Conservation (phyloP, 2,329 filamentous ascomycete genomes). For the Fusarium pseudocircinatum region DNA sequence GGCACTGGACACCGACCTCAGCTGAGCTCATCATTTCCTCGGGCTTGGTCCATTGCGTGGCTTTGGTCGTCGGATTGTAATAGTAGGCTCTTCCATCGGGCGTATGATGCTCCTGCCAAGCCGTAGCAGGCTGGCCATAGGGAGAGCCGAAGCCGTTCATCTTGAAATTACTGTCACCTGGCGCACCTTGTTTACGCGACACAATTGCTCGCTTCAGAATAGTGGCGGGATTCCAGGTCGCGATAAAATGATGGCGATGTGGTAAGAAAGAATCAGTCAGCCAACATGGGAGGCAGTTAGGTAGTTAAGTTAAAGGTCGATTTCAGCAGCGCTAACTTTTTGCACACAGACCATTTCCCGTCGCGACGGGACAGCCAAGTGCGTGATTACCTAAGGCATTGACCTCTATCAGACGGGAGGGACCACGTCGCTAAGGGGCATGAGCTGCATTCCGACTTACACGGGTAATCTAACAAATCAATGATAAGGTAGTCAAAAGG, state of each 20-base stretch:
- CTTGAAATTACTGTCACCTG: conserved; percentile 22
- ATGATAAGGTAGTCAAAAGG: background rate
- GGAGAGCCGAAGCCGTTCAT: conserved; percentile 69
- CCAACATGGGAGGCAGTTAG: conserved; percentile 8
- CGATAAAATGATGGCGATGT: conserved; percentile 5
- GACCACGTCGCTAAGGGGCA: conserved; percentile 39
- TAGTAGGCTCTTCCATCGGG: conserved; percentile 89
- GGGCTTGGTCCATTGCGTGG: conserved; percentile 94
- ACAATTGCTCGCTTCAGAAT: background rate
- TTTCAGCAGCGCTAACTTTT: conserved; percentile 37
- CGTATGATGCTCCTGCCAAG: conserved; percentile 85
- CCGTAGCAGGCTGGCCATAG: conserved; percentile 60
- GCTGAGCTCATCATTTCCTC: conserved; percentile 84
- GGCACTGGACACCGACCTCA: conserved; percentile 67
- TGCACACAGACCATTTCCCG: conserved; percentile 33
- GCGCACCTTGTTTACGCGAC: conserved; percentile 4
- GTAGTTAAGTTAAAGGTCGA: conserved; percentile 6
- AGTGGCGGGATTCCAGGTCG: background rate
- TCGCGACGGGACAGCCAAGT: conserved; percentile 4
- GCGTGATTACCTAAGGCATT: conserved; percentile 7
- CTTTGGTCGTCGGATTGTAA: conserved; percentile 86
- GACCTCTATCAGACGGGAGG: background rate
- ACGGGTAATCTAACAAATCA: conserved; percentile 29
- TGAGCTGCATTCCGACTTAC: conserved; percentile 36
- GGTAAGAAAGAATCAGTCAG: conserved; percentile 23